These are phyloP conservation scores for Akanthomyces uredinophilus DNA, from an alignment of 2,329 filamentous ascomycete species.

Conservation along the genomic window DNA sequence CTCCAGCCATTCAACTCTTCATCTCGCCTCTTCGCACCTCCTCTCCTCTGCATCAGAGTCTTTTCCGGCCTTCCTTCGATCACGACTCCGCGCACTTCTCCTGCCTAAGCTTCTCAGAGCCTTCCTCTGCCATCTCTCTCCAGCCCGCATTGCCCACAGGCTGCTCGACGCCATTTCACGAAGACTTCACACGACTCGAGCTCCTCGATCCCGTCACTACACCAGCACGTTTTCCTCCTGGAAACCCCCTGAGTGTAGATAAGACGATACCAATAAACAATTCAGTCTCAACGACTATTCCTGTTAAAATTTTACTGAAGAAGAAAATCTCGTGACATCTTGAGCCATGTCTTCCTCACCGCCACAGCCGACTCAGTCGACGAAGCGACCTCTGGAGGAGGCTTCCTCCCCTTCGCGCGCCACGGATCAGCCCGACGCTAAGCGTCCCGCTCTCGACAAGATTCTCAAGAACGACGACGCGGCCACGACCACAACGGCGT, in stretches of 20 bases:
- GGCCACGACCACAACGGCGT: slow-evolving; percentile 36
- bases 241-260: slow-evolving; percentile 82
- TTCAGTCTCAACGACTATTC: slow-evolving; percentile 28
- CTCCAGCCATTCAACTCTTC: slow-evolving; percentile 27
- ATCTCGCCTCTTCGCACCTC: slow-evolving; percentile 30
- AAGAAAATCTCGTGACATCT: not conserved
- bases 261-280: slow-evolving; percentile 38
- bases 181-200: slow-evolving; percentile 38
- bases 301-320: not conserved
- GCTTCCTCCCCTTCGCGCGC: slow-evolving; percentile 89
- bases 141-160: slow-evolving; percentile 29
- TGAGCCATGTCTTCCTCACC: slow-evolving; percentile 69
- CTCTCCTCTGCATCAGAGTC: slow-evolving; percentile 15
- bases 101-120: slow-evolving; percentile 9
- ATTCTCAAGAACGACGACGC: slow-evolving; percentile 65
- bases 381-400: slow-evolving; percentile 94
- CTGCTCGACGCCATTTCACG: slow-evolving; percentile 36
- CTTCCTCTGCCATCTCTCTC: slow-evolving; percentile 23
- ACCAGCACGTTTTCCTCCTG: slow-evolving; percentile 92
- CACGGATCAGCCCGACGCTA: slow-evolving; percentile 92
- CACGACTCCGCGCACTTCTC: slow-evolving; percentile 8
- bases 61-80: slow-evolving; percentile 2
- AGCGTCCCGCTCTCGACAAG: slow-evolving; percentile 94
- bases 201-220: slow-evolving; percentile 49
- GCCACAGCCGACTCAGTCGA: slow-evolving; percentile 60